Conservation (phyloP, 2,329 filamentous ascomycete genomes). For the Neofusicoccum sp. region DNA sequence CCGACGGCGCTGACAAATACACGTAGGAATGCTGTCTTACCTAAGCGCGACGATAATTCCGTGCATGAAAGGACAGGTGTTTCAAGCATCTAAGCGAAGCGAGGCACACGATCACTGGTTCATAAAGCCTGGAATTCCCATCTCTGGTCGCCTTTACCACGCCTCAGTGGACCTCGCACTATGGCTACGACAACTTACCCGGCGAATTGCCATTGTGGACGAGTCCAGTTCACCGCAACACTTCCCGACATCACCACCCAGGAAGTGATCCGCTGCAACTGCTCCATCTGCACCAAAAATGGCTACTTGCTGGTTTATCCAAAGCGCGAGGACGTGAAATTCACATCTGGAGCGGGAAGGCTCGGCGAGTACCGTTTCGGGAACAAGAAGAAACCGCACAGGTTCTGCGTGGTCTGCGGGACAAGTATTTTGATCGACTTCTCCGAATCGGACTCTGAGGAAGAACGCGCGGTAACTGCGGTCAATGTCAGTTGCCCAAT, state of each 20-base stretch:
- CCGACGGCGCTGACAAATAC: too few species aligned
- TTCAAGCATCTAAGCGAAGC: too few species aligned
- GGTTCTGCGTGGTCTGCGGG: conserved; percentile 34
- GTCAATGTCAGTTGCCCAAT: background rate
- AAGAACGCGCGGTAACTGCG: background rate
- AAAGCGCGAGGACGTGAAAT: conserved; percentile 27
- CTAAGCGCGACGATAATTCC: too few species aligned
- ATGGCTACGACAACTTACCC: conserved; percentile 43
- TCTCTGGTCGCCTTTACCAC: too few species aligned
- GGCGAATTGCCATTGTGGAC: conserved; percentile 58
- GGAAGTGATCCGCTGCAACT: conserved; percentile 53
- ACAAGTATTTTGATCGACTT: conserved; percentile 27
- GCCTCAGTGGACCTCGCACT: background rate
- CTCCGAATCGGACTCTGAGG: background rate
- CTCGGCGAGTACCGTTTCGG: conserved; percentile 33
- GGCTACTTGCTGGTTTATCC: conserved; percentile 51
- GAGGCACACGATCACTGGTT: too few species aligned
- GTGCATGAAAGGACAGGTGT: too few species aligned
- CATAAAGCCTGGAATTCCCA: too few species aligned
- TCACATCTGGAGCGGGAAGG: conserved; percentile 32
- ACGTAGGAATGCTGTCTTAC: too few species aligned
- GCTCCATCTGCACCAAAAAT: conserved; percentile 51
- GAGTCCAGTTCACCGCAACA: conserved; percentile 51
- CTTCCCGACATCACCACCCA: conserved; percentile 54
- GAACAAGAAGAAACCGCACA: conserved; percentile 30